phyloP scores from a whole-genome alignment of 306 rosid genomes.

The Lathyrus sativus region DNA sequence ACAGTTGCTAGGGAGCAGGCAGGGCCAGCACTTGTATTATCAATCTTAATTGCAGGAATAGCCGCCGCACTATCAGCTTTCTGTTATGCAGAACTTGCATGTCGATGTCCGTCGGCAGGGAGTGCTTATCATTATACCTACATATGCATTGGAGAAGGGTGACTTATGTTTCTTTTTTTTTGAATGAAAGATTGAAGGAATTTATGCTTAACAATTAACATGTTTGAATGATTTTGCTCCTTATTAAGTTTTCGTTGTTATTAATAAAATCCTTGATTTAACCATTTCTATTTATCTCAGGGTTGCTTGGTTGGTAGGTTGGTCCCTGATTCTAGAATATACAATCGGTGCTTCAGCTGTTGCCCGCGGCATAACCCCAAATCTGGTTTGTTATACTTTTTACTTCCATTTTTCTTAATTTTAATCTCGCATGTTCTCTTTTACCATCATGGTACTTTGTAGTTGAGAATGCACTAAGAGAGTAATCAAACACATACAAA shows the following conservation, averaged over 20 bases:
- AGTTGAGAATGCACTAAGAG: constrained; percentile 1
- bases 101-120: constrained; percentile 95
- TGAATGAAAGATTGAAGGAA: constrained; percentile 7
- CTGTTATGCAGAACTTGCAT: constrained; percentile 95
- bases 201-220: not conserved
- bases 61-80: constrained; percentile 92
- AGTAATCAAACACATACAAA: not conserved
- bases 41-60: constrained; percentile 81
- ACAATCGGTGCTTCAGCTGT: constrained; percentile 92
- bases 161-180: constrained; percentile 35
- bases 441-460: constrained; percentile 2
- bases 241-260: constrained; percentile 1
- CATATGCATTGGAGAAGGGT: constrained; percentile 98
- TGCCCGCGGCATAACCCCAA: constrained; percentile 96
- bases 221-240: constrained; percentile 14
- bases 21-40: constrained; percentile 84
- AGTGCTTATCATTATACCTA: constrained; percentile 94
- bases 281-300: constrained; percentile 45
- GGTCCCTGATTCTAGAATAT: constrained; percentile 90
- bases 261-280: constrained; percentile 25
- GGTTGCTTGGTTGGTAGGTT: constrained; percentile 93
- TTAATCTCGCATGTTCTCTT: constrained; percentile 2
- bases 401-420: not conserved
- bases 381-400: constrained; percentile 59
- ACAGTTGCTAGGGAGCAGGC: constrained; percentile 94